Evolutionary conservation across 768 basidiomycete species (phyloP), one percentile per base, ranked within the genome.

Genomic region (Russula ochroleuca): DNA sequence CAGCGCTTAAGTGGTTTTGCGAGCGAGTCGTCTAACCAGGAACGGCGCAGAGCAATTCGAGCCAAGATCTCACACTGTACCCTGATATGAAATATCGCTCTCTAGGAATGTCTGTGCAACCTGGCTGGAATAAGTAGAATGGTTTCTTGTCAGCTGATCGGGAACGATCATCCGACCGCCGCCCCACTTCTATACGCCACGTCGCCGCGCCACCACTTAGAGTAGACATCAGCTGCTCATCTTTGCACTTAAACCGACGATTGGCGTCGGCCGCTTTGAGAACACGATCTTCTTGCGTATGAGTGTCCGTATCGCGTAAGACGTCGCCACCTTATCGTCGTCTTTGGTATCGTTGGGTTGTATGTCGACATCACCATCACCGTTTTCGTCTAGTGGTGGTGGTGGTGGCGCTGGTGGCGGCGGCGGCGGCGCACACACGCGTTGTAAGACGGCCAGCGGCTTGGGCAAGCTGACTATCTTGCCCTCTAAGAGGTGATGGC

Each of bases 401-500:
- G 65, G 8, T 33, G 50, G 14, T 28, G 43, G 17, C 19, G 53
- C 59, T 25, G 65, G 8, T 33, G 50, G 14, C n/a, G 43, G 17
- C 19, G 47, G 21, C 31, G 17, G 37, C 2, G 64, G 54, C 69
- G 62, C 75, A 74, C 37, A 25, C 14, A 61, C 61, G 53, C 84
- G 81, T 64, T 81, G 77, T 35, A 97, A 79, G 47, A 97, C 83
- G 3, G 90, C 95, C 33, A 92, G 79, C 0, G 94, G 93, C 71
- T 92, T 95, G 2, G 87, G 76, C 8, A 98, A 79, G 50, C 75
- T 78, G 38, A 84, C 80, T 64, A 96, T 79, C 72, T 89, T 91
- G 58, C 94, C 94, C 71, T 98, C 95, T 5, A 98, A 84, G 35
- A 94, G 79, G 70, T 97, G 93, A 74, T 95, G 87, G 14, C 94